Evolutionary conservation across 768 basidiomycete genomes (phyloP).

Genomic region (Megacollybia marginata): DNA sequence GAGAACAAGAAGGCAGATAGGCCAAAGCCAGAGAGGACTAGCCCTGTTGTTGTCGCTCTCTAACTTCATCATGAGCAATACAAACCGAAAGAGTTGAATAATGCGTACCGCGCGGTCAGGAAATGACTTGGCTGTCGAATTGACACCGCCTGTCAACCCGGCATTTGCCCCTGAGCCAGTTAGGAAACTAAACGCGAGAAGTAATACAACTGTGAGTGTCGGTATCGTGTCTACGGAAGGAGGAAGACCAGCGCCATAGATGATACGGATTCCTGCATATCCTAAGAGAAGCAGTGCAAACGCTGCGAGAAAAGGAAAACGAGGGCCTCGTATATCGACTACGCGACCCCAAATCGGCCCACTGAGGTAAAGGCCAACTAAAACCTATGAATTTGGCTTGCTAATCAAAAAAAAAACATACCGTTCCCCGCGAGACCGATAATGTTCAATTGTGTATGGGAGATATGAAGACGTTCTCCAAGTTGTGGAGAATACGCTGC

Average conservation of each 20-base stretch:
- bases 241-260: slow-evolving; percentile 25
- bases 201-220: slow-evolving; percentile 23
- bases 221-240: slow-evolving; percentile 20
- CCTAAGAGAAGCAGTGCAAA: slow-evolving; percentile 41
- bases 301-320: slow-evolving; percentile 38
- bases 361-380: slow-evolving; percentile 48
- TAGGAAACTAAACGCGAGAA: slow-evolving; percentile 41
- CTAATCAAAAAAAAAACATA: slow-evolving; percentile 15
- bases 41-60: slow-evolving; percentile 47
- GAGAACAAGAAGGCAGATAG: slow-evolving; percentile 66
- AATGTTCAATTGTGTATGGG: slow-evolving; percentile 55
- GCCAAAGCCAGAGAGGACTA: slow-evolving; percentile 60
- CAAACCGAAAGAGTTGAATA: not conserved
- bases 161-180: slow-evolving; percentile 54
- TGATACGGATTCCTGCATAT: slow-evolving; percentile 46
- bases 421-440: slow-evolving; percentile 48
- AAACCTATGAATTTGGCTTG: not conserved
- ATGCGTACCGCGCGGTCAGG: slow-evolving; percentile 33
- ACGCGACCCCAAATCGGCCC: slow-evolving; percentile 53
- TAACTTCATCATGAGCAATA: slow-evolving; percentile 12
- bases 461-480: slow-evolving; percentile 42
- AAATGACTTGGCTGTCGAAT: slow-evolving; percentile 56
- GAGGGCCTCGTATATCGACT: slow-evolving; percentile 48
- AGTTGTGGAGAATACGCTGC: slow-evolving; percentile 65
- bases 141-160: slow-evolving; percentile 45